Conservation (phyloP, 441 rosid species). For the Gossypium trilobum region DNA sequence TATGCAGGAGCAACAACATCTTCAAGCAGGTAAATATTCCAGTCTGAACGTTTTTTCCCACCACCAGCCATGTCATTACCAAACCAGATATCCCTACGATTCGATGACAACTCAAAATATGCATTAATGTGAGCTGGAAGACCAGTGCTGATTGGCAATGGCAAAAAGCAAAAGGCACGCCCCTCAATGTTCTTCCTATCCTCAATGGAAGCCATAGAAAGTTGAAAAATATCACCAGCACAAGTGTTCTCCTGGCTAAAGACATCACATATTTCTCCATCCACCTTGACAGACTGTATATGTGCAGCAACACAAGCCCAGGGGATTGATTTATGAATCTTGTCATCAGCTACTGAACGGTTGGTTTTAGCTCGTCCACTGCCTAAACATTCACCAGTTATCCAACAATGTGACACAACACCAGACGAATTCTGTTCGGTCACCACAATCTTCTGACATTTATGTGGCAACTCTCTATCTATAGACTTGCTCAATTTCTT, state of each 20-base stretch:
- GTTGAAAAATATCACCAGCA: conserved; percentile 43
- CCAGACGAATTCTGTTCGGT: conserved; percentile 66
- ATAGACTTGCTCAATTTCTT: conserved; percentile 57
- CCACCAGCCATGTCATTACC: conserved; percentile 99
- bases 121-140: conserved; percentile 94
- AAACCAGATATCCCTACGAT: conserved; percentile 98
- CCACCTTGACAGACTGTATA: conserved; percentile 55
- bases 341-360: conserved; percentile 33
- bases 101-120: conserved; percentile 93
- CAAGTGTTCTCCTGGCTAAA: conserved; percentile 24
- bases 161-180: conserved; percentile 95
- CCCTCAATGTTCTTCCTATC: conserved; percentile 63
- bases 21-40: conserved; percentile 88
- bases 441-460: conserved; percentile 74
- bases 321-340: conserved; percentile 71
- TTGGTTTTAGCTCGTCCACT: conserved; percentile 36
- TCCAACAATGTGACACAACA: conserved; percentile 71
- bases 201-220: conserved; percentile 39
- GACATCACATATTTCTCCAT: conserved; percentile 27
- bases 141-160: conserved; percentile 80
- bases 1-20: conserved; percentile 86
- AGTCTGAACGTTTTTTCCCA: conserved; percentile 90
- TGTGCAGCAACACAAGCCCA: conserved; percentile 97
- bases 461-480: conserved; percentile 52
- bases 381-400: conserved; percentile 81